Evolutionary conservation across 2,329 filamentous ascomycete genomes (phyloP).

Genomic region (Camptophora hylomeconis): DNA sequence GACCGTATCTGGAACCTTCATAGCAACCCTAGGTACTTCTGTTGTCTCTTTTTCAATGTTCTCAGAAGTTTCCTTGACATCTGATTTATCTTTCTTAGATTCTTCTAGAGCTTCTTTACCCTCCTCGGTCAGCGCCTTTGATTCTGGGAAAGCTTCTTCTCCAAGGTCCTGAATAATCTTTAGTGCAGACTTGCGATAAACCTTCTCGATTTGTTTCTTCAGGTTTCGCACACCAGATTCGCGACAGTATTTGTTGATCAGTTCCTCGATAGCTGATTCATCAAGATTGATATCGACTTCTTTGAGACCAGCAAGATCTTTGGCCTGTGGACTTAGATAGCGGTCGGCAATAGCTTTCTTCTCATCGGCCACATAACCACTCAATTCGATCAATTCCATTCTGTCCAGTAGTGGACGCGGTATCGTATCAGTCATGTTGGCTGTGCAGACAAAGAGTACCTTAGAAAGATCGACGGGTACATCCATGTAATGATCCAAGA

Average conservation of each 20-base stretch:
- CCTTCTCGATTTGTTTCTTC: constrained; percentile 99
- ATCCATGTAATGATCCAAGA: constrained; percentile 97
- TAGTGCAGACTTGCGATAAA: constrained; percentile 90
- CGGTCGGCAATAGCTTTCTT: constrained; percentile 96
- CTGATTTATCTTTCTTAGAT: constrained; percentile 49
- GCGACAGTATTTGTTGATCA: constrained; percentile 97
- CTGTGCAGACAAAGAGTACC: constrained; percentile 95
- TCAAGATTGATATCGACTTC: constrained; percentile 80
- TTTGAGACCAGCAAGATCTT: constrained; percentile 81
- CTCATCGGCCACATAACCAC: constrained; percentile 92
- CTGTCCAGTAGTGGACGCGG: constrained; percentile 84
- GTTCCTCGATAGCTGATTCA: constrained; percentile 79
- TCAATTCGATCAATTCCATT: constrained; percentile 95
- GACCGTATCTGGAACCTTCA: constrained; percentile 76
- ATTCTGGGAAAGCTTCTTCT: constrained; percentile 68
- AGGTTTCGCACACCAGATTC: constrained; percentile 94
- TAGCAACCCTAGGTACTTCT: constrained; percentile 56
- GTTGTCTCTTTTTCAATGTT: constrained; percentile 47
- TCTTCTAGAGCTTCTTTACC: constrained; percentile 67
- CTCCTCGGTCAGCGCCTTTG: constrained; percentile 70
- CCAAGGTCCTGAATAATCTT: constrained; percentile 95
- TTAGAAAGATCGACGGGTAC: constrained; percentile 95
- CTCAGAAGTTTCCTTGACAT: constrained; percentile 48
- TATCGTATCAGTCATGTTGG: constrained; percentile 98
- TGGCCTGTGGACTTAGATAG: constrained; percentile 87